A percentile compares a stretch with the other conserved stretches of the same genome.
phyloP scores from a whole-genome alignment of 2,329 filamentous ascomycete species.

The Coleophoma crateriformis region DNA sequence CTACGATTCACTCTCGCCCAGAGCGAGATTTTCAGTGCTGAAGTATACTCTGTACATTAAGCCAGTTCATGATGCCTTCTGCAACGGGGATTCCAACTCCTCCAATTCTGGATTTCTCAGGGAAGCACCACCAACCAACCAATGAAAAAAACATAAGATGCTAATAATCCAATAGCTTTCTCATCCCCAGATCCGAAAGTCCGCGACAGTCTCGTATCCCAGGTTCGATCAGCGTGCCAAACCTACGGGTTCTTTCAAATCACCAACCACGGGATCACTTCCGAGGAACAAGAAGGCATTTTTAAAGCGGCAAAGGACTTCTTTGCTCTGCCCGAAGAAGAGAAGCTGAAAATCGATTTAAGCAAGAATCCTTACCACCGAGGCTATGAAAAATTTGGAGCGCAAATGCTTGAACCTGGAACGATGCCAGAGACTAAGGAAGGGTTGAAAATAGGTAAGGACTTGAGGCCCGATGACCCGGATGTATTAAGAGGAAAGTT shows the following conservation, averaged over 20 bases:
- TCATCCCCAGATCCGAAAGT: too few species aligned
- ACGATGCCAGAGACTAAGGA: conserved; percentile 4
- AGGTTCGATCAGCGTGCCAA: conserved; percentile 18
- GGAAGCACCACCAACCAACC: too few species aligned
- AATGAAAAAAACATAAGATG: too few species aligned
- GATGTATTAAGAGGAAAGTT: conserved; percentile 2
- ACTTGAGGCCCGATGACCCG: background rate
- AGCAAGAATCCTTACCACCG: conserved; percentile 3
- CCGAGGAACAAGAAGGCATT: background rate
- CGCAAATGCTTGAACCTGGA: conserved; percentile 3
- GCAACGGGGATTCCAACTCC: too few species aligned
- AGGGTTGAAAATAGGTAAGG: conserved; percentile 2
- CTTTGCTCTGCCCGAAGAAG: conserved; percentile 1
- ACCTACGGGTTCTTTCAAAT: conserved; percentile 25
- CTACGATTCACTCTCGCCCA: too few species aligned
- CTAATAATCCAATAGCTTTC: too few species aligned
- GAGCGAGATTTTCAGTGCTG: too few species aligned
- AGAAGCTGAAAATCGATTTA: conserved; percentile 2
- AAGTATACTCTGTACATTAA: too few species aligned
- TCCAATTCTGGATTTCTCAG: too few species aligned
- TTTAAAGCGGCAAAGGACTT: background rate
- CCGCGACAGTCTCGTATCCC: background rate
- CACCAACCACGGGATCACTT: conserved; percentile 26
- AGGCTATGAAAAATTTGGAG: conserved; percentile 1
- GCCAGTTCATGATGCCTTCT: too few species aligned